Conservation (phyloP, 257 asterid species). For the Scutellaria barbata region DNA sequence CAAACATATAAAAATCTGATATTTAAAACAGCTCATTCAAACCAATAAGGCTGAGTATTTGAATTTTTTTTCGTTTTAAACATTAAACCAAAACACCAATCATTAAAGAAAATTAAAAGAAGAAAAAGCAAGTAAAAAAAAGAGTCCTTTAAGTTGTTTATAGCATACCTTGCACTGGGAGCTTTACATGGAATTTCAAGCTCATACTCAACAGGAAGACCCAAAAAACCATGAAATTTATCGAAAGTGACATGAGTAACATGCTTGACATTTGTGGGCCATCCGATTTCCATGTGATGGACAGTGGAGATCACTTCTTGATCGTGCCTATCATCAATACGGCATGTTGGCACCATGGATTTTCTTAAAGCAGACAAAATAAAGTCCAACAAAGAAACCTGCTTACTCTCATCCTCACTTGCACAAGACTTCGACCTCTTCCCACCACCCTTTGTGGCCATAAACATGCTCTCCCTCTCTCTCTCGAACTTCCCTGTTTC, state of each 20-base stretch:
- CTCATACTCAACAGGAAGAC: slow-evolving; percentile 82
- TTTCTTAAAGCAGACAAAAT: slow-evolving; percentile 70
- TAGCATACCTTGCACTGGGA: slow-evolving; percentile 83
- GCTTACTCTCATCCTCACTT: slow-evolving; percentile 38
- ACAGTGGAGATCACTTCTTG: slow-evolving; percentile 58
- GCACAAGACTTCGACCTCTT: slow-evolving; percentile 42
- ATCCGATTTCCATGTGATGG: slow-evolving; percentile 82
- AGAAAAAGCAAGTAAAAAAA: not conserved
- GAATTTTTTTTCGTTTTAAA: no score
- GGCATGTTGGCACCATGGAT: slow-evolving; percentile 71
- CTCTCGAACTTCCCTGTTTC: not conserved
- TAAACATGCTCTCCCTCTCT: slow-evolving; percentile 39
- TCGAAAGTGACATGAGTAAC: slow-evolving; percentile 90
- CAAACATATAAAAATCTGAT: not conserved
- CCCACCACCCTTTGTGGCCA: slow-evolving; percentile 54
- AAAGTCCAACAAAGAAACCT: slow-evolving; percentile 57
- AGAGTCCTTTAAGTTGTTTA: not conserved
- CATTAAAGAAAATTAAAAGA: not conserved
- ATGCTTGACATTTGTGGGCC: slow-evolving; percentile 92
- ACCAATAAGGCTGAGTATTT: slow-evolving; percentile 12
- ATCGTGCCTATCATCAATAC: slow-evolving; percentile 50
- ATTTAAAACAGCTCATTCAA: slow-evolving; percentile 15
- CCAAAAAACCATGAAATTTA: slow-evolving; percentile 86
- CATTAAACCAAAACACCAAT: not conserved
- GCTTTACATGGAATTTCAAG: slow-evolving; percentile 73